Percentiles rank a stretch among this genome's conserved stretches.
These are phyloP conservation scores for Mycocentrospora acerina DNA, from an alignment of 2,329 filamentous ascomycete genomes.

Conservation along the genomic window DNA sequence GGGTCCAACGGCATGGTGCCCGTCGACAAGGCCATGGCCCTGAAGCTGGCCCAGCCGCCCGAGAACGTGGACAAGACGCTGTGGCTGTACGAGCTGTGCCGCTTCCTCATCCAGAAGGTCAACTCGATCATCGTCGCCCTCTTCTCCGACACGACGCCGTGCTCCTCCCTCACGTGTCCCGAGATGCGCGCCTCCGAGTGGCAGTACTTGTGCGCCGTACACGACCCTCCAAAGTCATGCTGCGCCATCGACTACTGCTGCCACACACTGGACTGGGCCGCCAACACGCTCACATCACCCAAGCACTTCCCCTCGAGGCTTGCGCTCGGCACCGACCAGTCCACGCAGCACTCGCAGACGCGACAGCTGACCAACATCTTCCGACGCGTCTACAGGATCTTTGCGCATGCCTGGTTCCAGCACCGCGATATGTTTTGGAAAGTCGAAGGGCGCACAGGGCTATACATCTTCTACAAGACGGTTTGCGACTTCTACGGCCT, in stretches of 20 bases:
- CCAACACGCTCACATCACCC: constrained; percentile 87
- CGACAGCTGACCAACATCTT: constrained; percentile 95
- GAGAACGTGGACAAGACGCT: constrained; percentile 80
- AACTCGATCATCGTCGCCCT: constrained; percentile 92
- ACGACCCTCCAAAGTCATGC: constrained; percentile 94
- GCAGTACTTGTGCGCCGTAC: constrained; percentile 98
- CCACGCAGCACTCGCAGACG: constrained; percentile 55
- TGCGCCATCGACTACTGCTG: constrained; percentile 99
- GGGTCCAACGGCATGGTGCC: constrained; percentile 61
- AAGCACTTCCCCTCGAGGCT: constrained; percentile 94
- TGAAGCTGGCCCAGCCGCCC: constrained; percentile 76
- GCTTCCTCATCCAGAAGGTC: constrained; percentile 91
- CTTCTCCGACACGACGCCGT: constrained; percentile 86
- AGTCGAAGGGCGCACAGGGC: constrained; percentile 83
- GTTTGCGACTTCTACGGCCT: constrained; percentile 91
- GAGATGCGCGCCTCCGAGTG: constrained; percentile 99
- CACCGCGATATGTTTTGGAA: constrained; percentile 95
- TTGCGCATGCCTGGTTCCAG: constrained; percentile 98
- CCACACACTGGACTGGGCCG: constrained; percentile 97
- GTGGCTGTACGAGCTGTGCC: constrained; percentile 97
- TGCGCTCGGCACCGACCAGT: constrained; percentile 52
- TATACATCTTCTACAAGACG: constrained; percentile 96
- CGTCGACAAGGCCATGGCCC: constrained; percentile 74
- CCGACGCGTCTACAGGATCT: constrained; percentile 89
- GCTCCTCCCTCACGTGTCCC: constrained; percentile 84